Percentiles rank a stretch among this genome's conserved stretches.
phyloP scores from a whole-genome alignment of 805 yeast species.

The Hanseniaspora valbyensis region DNA sequence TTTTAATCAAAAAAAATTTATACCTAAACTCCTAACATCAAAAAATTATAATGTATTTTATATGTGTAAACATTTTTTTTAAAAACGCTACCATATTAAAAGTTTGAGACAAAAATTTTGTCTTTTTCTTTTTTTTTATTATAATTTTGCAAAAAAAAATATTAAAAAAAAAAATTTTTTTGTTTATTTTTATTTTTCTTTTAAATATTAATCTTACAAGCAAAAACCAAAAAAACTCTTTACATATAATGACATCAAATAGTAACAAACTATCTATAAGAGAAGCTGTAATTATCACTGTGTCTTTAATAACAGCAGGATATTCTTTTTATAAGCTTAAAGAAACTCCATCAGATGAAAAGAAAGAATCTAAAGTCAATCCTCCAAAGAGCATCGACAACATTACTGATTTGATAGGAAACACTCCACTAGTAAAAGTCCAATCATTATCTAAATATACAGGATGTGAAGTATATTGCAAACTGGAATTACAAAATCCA shows the following conservation, averaged over 20 bases:
- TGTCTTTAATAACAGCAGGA: background rate
- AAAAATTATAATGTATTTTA: no score
- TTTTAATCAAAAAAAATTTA: no score
- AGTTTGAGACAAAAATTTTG: no score
- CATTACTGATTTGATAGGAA: constrained; percentile 71
- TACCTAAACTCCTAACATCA: no score
- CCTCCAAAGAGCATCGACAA: constrained; percentile 37
- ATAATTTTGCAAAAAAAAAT: no score
- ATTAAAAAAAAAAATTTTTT: no score
- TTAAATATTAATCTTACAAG: no score
- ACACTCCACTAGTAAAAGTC: constrained; percentile 73
- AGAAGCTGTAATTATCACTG: background rate
- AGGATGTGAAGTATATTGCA: constrained; percentile 77
- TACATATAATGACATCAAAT: background rate
- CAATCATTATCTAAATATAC: constrained; percentile 59
- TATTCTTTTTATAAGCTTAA: background rate
- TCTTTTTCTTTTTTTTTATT: no score
- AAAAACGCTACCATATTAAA: no score
- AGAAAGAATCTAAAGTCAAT: background rate
- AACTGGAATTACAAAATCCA: constrained; percentile 75
- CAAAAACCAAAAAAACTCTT: no score
- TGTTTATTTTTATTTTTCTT: no score
- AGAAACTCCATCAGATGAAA: background rate
- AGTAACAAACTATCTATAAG: background rate
- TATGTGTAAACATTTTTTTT: no score